A percentile compares a stretch with the other conserved stretches of the same genome.
Conservation (phyloP, 78 protist genomes). For the Dictyostelium capitatum region DNA sequence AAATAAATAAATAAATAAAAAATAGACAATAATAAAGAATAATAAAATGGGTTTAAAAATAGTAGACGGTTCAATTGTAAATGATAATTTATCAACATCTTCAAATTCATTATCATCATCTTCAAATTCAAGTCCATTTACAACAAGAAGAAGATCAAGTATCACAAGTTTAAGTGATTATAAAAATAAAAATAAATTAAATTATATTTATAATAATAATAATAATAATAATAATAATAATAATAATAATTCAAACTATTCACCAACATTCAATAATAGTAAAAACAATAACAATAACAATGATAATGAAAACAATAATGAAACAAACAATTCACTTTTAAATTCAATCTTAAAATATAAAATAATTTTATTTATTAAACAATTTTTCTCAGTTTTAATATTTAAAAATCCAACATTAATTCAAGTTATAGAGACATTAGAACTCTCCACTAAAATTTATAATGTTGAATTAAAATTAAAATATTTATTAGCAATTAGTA, state of each 20-base stretch:
- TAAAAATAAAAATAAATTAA: not conserved
- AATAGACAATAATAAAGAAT: not conserved
- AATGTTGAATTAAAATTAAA: slow-evolving; percentile 23
- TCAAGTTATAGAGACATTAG: slow-evolving; percentile 31
- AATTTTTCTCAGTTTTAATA: not conserved
- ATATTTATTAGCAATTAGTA: slow-evolving; percentile 35
- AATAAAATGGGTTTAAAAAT: slow-evolving; percentile 16
- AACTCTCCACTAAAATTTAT: slow-evolving; percentile 18
- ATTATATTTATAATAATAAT: not conserved
- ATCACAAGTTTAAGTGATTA: slow-evolving; percentile 14
- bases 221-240: not conserved
- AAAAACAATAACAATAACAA: not conserved
- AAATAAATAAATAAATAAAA: not conserved
- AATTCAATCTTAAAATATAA: not conserved
- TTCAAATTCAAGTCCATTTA: not conserved
- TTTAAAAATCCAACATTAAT: slow-evolving; percentile 5
- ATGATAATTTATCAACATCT: not conserved
- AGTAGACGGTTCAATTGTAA: slow-evolving; percentile 17
- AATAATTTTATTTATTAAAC: not conserved
- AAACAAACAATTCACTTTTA: not conserved
- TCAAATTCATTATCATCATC: not conserved
- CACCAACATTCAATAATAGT: not conserved
- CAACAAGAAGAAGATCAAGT: not conserved
- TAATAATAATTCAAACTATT: not conserved
- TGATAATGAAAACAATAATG: not conserved